Evolutionary conservation across 2,329 filamentous ascomycete genomes (phyloP).

Genomic region (Xylariaceae sp.): DNA sequence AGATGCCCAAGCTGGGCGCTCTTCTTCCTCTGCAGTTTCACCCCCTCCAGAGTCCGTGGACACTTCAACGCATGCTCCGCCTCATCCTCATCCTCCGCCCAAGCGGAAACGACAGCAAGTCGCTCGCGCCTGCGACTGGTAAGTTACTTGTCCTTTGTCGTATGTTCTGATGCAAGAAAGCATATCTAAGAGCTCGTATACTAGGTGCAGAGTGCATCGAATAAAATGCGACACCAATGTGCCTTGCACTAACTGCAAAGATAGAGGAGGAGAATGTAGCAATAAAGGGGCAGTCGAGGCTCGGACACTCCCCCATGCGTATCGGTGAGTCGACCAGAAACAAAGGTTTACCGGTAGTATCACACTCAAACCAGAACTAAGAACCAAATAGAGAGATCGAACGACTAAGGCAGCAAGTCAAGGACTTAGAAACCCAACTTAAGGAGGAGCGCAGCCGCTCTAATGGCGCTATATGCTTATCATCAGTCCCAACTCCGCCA

Average conservation of each 20-base stretch:
- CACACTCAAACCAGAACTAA: not conserved
- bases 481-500: slow-evolving; percentile 18
- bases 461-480: not conserved
- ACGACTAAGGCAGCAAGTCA: slow-evolving; percentile 37
- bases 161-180: not conserved
- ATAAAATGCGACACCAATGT: slow-evolving; percentile 45
- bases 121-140: slow-evolving; percentile 40
- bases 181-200: not conserved
- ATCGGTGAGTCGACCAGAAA: slow-evolving; percentile 25
- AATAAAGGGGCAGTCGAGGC: slow-evolving; percentile 37
- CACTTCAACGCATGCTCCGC: not conserved
- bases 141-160: slow-evolving; percentile 27
- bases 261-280: slow-evolving; percentile 40
- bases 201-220: slow-evolving; percentile 44
- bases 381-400: slow-evolving; percentile 39
- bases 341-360: not conserved
- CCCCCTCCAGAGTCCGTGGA: slow-evolving; percentile 18
- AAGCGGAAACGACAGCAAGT: slow-evolving; percentile 31
- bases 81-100: no score
- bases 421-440: slow-evolving; percentile 38
- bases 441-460: slow-evolving; percentile 14
- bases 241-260: slow-evolving; percentile 45
- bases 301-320: slow-evolving; percentile 34
- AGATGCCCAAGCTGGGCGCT: slow-evolving; percentile 7
- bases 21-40: slow-evolving; percentile 1